Evolutionary conservation across 345 rosid species (phyloP).

Genomic region (Psidium friedrichsthalianum): DNA sequence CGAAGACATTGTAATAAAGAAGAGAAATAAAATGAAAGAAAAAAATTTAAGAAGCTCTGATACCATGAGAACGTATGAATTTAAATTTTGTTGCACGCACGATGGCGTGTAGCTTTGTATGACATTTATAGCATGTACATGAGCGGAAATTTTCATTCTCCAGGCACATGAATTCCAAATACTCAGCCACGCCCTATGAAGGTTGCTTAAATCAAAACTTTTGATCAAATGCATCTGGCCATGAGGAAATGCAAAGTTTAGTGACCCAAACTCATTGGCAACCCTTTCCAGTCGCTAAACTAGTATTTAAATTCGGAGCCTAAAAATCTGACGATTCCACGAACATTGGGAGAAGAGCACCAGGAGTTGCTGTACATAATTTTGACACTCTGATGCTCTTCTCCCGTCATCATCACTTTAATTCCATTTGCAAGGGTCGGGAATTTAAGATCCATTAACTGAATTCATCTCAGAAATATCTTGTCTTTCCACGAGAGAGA

Average conservation of each 20-base stretch:
- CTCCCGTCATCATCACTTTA: not conserved
- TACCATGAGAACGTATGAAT: too few species aligned
- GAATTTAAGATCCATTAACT: not conserved
- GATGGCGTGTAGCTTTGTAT: too few species aligned
- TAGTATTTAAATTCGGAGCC: not conserved
- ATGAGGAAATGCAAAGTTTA: not conserved
- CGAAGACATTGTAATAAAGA: too few species aligned
- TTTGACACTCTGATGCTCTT: too few species aligned
- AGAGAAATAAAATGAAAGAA: too few species aligned
- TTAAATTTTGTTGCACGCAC: too few species aligned
- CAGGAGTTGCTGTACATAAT: too few species aligned
- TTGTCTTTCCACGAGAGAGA: not conserved
- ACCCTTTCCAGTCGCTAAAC: too few species aligned
- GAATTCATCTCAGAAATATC: not conserved
- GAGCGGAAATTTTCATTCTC: not conserved
- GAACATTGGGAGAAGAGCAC: not conserved
- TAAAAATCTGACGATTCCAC: not conserved
- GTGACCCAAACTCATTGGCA: not conserved
- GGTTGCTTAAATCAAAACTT: not conserved
- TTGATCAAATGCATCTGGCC: not conserved
- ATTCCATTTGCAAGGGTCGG: not conserved
- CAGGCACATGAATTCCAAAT: not conserved
- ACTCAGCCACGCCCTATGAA: not conserved
- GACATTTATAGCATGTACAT: not conserved
- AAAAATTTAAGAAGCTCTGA: too few species aligned